Percentiles rank a stretch among this genome's conserved stretches.
These are phyloP conservation scores for Colletotrichum cordylinicola DNA, from an alignment of 2,329 filamentous ascomycete species.

Conservation along the genomic window DNA sequence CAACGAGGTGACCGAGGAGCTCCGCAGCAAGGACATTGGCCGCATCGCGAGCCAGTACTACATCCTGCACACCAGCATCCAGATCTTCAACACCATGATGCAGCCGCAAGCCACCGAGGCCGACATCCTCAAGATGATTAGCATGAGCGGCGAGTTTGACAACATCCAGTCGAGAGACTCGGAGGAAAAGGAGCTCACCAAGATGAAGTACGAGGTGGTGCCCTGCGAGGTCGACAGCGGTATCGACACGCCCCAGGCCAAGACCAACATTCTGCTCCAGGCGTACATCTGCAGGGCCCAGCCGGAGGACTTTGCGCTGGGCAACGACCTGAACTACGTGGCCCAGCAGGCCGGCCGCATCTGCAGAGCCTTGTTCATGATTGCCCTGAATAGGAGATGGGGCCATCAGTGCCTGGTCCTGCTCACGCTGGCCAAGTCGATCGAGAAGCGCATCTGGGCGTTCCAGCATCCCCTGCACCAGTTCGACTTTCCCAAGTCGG, in stretches of 20 bases:
- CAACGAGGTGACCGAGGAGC: slow-evolving; percentile 91
- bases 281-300: slow-evolving; percentile 89
- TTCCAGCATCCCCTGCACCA: slow-evolving; percentile 95
- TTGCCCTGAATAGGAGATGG: slow-evolving; percentile 93
- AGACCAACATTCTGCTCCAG: slow-evolving; percentile 95
- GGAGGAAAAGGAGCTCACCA: slow-evolving; percentile 85
- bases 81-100: slow-evolving; percentile 98
- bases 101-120: slow-evolving; percentile 83
- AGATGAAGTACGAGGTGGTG: slow-evolving; percentile 72
- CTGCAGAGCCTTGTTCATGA: slow-evolving; percentile 94
- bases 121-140: slow-evolving; percentile 94
- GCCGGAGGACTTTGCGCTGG: slow-evolving; percentile 90
- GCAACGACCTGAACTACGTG: slow-evolving; percentile 92
- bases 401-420: slow-evolving; percentile 93
- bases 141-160: slow-evolving; percentile 97
- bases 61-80: slow-evolving; percentile 89
- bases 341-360: slow-evolving; percentile 96
- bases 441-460: slow-evolving; percentile 94
- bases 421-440: slow-evolving; percentile 92
- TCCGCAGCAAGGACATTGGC: slow-evolving; percentile 93
- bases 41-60: slow-evolving; percentile 98
- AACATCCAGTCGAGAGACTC: slow-evolving; percentile 93
- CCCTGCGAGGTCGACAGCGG: slow-evolving; percentile 82
- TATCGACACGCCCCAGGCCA: slow-evolving; percentile 77
- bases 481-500: slow-evolving; percentile 85